These are phyloP conservation scores for Orbilia javanica DNA, from an alignment of 2,329 filamentous ascomycete genomes.

Conservation along the genomic window DNA sequence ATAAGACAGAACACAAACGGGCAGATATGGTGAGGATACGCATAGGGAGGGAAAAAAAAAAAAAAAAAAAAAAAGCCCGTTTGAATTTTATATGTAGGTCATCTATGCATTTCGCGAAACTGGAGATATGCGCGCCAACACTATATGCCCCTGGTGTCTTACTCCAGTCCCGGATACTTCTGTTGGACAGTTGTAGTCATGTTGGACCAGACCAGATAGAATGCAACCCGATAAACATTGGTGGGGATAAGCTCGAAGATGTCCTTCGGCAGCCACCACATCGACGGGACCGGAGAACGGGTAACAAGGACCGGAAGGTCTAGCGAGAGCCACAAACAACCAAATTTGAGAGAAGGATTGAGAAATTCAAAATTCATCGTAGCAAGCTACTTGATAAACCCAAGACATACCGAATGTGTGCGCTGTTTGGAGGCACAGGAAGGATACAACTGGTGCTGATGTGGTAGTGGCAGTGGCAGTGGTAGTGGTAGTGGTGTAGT, in stretches of 20 bases:
- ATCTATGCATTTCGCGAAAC: conserved; percentile 27
- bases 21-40: neutral
- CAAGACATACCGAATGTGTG: conserved; percentile 7
- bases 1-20: conserved; percentile 16
- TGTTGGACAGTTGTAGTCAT: neutral
- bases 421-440: neutral
- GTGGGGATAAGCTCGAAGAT: neutral
- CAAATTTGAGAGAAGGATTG: neutral
- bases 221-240: neutral
- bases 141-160: conserved; percentile 31
- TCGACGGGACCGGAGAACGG: neutral
- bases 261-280: neutral
- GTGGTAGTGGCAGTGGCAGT: too few relatives aligned
- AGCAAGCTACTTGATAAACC: neutral
- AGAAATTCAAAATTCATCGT: neutral
- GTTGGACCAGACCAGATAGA: neutral
- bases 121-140: neutral
- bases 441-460: too few relatives aligned
- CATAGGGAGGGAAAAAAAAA: neutral
- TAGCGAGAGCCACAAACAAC: neutral
- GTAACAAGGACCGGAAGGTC: neutral
- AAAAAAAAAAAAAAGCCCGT: too few relatives aligned
- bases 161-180: conserved; percentile 13
- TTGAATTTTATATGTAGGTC: neutral
- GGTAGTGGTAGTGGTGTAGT: neutral